Evolutionary conservation across 163 green algal genomes (phyloP).

Genomic region (Chlamydomonas reinhardtii): DNA sequence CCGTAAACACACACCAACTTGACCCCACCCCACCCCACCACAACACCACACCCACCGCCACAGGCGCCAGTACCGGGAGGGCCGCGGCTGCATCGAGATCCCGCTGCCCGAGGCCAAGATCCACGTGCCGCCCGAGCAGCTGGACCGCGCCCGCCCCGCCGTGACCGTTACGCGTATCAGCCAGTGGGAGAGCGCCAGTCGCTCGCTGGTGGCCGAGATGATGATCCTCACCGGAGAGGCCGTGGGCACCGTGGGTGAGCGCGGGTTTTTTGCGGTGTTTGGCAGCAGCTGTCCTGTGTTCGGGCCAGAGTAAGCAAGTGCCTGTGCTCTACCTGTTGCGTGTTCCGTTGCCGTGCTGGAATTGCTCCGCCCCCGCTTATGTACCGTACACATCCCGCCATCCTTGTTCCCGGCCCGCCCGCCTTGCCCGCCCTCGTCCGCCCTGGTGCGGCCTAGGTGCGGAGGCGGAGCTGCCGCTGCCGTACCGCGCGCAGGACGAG

Average conservation of each 20-base stretch:
- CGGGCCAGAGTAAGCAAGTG: too few relatives aligned
- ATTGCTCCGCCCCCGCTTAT: too few relatives aligned
- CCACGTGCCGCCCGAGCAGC: constrained; percentile 36
- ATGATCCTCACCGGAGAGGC: constrained; percentile 70
- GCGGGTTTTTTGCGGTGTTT: too few relatives aligned
- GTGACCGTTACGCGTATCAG: constrained; percentile 39
- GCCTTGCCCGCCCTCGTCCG: too few relatives aligned
- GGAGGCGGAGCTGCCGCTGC: constrained; percentile 57
- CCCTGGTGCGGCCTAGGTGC: constrained; percentile 1
- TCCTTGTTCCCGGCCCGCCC: too few relatives aligned
- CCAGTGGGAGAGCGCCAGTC: constrained; percentile 60
- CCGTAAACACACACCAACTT: too few relatives aligned
- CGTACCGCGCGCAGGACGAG: constrained; percentile 59
- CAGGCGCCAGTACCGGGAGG: constrained; percentile 51
- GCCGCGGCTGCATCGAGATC: constrained; percentile 65
- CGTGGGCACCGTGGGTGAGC: constrained; percentile 46
- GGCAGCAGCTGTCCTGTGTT: too few relatives aligned
- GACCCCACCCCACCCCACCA: too few relatives aligned
- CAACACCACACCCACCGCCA: too few relatives aligned
- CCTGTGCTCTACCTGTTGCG: too few relatives aligned
- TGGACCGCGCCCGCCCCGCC: constrained; percentile 16
- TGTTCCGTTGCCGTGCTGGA: too few relatives aligned
- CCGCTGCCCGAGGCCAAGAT: constrained; percentile 63
- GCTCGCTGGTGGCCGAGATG: constrained; percentile 68
- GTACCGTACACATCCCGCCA: too few relatives aligned